These are phyloP conservation scores for Penicillium glabrum DNA, from an alignment of 2,329 filamentous ascomycete species.

Conservation along the genomic window DNA sequence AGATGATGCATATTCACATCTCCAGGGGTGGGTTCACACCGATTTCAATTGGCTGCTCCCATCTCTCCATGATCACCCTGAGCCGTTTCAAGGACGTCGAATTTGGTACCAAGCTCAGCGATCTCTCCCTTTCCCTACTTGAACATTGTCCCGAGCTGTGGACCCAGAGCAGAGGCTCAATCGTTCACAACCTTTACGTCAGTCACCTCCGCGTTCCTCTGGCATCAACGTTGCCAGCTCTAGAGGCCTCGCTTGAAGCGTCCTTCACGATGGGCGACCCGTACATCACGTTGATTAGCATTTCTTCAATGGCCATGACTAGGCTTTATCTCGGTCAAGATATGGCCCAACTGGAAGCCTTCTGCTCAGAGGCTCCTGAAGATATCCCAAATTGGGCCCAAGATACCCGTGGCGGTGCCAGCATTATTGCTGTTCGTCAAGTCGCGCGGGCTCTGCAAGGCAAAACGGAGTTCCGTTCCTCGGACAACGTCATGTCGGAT, in stretches of 20 bases:
- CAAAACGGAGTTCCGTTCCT: constrained; percentile 53
- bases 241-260: constrained; percentile 57
- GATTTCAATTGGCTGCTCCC: constrained; percentile 58
- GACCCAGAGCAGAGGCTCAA: constrained; percentile 56
- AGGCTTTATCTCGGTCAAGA: constrained; percentile 59
- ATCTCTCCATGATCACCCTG: constrained; percentile 57
- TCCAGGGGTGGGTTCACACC: constrained; percentile 57
- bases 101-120: constrained; percentile 54
- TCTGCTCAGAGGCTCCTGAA: constrained; percentile 56
- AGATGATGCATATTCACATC: constrained; percentile 57
- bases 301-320: constrained; percentile 59
- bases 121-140: constrained; percentile 54
- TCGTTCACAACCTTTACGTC: constrained; percentile 60
- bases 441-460: constrained; percentile 60
- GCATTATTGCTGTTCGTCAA: constrained; percentile 57
- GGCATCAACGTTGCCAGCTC: constrained; percentile 50
- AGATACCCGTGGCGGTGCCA: constrained; percentile 59
- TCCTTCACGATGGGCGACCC: constrained; percentile 59
- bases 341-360: constrained; percentile 57
- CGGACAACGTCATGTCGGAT: constrained; percentile 55
- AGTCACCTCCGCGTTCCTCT: constrained; percentile 59
- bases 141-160: constrained; percentile 54
- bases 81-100: constrained; percentile 59
- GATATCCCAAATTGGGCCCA: constrained; percentile 58
- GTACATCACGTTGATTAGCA: constrained; percentile 57